Percentiles rank a stretch among this genome's conserved stretches.
These are phyloP conservation scores for Talaromyces nanjingensis DNA, from an alignment of 495 filamentous ascomycete species.

Conservation along the genomic window DNA sequence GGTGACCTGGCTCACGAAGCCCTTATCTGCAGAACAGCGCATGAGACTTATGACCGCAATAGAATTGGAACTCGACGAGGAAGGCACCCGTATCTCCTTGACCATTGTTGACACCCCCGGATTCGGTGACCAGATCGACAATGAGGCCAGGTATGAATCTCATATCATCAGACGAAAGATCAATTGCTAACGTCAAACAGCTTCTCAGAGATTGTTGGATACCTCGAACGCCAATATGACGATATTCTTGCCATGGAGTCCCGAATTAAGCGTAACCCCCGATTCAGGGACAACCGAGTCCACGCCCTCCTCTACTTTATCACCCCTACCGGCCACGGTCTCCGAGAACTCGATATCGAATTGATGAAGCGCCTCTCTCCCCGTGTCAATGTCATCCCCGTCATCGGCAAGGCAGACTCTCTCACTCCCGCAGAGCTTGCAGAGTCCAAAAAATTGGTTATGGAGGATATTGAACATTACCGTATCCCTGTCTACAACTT, in stretches of 20 bases:
- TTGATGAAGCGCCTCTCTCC: slow-evolving; percentile 98
- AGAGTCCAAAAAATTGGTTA: slow-evolving; percentile 98
- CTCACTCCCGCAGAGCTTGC: slow-evolving; percentile 94
- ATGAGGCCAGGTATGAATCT: slow-evolving; percentile 81
- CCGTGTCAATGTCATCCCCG: slow-evolving; percentile 97
- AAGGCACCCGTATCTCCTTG: slow-evolving; percentile 94
- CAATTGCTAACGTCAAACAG: slow-evolving; percentile 39
- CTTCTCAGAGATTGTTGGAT: slow-evolving; percentile 95
- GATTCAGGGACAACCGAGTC: slow-evolving; percentile 97
- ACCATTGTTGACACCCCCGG: slow-evolving; percentile 98
- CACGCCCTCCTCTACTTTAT: slow-evolving; percentile 99
- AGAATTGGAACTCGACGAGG: slow-evolving; percentile 97
- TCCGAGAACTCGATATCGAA: slow-evolving; percentile 98
- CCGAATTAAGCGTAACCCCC: slow-evolving; percentile 99
- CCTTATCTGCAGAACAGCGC: background rate
- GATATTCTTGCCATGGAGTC: slow-evolving; percentile 98
- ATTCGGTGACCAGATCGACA: slow-evolving; percentile 98
- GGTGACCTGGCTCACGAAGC: slow-evolving; percentile 26
- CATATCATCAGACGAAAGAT: background rate
- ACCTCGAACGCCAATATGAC: slow-evolving; percentile 97
- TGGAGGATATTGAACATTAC: slow-evolving; percentile 99
- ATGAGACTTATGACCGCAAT: slow-evolving; percentile 9
- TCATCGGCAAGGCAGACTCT: slow-evolving; percentile 96
- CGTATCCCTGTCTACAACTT: slow-evolving; percentile 99
- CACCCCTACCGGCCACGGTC: slow-evolving; percentile 94